These are phyloP conservation scores for Orbilia brochopaga DNA, from an alignment of 2,329 filamentous ascomycete species.

Conservation along the genomic window DNA sequence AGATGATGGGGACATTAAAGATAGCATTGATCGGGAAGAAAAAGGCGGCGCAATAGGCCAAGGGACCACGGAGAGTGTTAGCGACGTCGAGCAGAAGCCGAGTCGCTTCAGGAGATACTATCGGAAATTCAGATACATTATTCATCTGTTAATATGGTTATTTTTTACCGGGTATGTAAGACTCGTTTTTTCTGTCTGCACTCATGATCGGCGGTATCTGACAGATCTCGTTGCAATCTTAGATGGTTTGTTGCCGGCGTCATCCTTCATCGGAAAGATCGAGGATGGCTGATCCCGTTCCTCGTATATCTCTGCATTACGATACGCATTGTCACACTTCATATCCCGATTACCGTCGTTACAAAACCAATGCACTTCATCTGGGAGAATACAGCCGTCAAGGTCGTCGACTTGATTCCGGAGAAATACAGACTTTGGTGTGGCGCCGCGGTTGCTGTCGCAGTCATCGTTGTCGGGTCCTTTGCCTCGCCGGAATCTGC, in stretches of 20 bases:
- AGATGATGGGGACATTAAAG: conserved; percentile 12
- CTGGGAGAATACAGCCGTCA: conserved; percentile 71
- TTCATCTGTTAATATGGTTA: conserved; percentile 55
- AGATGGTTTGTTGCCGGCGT: conserved; percentile 80
- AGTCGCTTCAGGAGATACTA: conserved; percentile 24
- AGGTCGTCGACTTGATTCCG: conserved; percentile 69
- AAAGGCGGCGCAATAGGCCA: conserved; percentile 37
- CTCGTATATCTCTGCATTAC: conserved; percentile 77
- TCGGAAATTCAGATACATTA: conserved; percentile 27
- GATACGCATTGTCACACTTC: conserved; percentile 75
- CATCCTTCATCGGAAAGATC: conserved; percentile 72
- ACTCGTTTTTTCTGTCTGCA: conserved; percentile 35
- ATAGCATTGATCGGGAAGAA: conserved; percentile 38
- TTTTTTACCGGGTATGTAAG: conserved; percentile 64
- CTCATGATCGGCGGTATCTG: conserved; percentile 14
- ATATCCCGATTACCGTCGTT: conserved; percentile 71
- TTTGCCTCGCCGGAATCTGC: conserved; percentile 73
- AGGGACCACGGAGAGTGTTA: conserved; percentile 38
- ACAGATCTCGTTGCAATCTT: conserved; percentile 10
- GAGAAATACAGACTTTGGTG: conserved; percentile 68
- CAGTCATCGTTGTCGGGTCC: conserved; percentile 76
- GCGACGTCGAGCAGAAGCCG: conserved; percentile 18
- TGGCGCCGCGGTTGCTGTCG: conserved; percentile 70
- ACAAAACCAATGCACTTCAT: conserved; percentile 70
- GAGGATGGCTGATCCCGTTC: conserved; percentile 84